Conservation (phyloP, 495 filamentous ascomycete species). For the Tuber brumale region DNA sequence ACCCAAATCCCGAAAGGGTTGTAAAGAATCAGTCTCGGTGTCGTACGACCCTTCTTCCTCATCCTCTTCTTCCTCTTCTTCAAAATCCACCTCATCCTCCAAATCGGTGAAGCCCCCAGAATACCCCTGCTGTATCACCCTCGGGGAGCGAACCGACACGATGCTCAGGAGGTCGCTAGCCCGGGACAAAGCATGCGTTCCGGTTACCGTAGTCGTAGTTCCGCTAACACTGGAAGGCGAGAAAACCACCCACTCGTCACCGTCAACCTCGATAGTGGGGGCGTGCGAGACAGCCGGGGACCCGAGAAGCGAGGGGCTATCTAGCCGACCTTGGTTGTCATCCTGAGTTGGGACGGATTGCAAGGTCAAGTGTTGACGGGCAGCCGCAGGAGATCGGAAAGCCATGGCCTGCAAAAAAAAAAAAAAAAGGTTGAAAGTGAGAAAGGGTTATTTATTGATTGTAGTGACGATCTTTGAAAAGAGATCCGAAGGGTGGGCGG, state of each 20-base stretch:
- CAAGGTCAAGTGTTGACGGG: constrained; percentile 28
- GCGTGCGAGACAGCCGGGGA: constrained; percentile 16
- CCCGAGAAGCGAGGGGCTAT: constrained; percentile 24
- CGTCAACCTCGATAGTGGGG: constrained; percentile 47
- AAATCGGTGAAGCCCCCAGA: constrained; percentile 47
- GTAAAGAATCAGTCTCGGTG: constrained; percentile 73
- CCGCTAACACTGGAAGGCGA: constrained; percentile 63
- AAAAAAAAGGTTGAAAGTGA: not conserved
- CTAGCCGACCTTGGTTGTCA: constrained; percentile 11
- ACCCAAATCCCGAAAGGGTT: constrained; percentile 53
- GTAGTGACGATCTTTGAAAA: not conserved
- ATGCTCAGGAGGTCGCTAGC: constrained; percentile 83
- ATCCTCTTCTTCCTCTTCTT: constrained; percentile 51
- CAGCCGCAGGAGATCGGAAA: constrained; percentile 23
- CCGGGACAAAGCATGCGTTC: constrained; percentile 66
- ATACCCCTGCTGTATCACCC: constrained; percentile 47
- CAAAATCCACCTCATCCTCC: constrained; percentile 43
- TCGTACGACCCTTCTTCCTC: constrained; percentile 75
- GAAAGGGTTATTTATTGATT: not conserved
- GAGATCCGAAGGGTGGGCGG: not conserved
- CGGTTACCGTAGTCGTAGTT: constrained; percentile 64
- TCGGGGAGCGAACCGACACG: constrained; percentile 51
- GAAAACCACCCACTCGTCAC: constrained; percentile 95
- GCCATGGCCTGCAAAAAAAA: constrained; percentile 15
- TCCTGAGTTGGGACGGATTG: constrained; percentile 26